Evolutionary conservation across 345 rosid species (phyloP), one percentile per base, ranked within the genome.

Genomic region (Eucalyptus regnans): DNA sequence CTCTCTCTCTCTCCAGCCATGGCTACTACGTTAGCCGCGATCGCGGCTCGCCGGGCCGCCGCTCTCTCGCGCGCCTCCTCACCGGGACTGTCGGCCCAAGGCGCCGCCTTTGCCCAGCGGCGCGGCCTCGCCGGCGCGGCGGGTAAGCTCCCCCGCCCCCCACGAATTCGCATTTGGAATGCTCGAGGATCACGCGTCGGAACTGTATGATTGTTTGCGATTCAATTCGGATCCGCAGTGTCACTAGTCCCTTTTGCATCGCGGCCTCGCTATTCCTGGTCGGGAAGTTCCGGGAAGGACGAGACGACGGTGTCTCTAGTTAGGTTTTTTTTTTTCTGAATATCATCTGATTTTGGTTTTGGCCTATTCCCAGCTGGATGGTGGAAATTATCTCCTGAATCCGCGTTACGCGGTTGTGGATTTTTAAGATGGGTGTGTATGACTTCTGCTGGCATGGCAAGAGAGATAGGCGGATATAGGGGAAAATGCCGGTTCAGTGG

Each of bases 51-150:
- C 88, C 94, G 89, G 88, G 91, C 89, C 25, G 89, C 91, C 31
- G 50, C 90, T 50, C 87, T 92, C 50, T 86, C 89, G 87, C 93
- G 95, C 44, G 68, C 92, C 80, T 87, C 93, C 48, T 88, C 94
- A 51, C 87, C 91, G 52, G 86, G 80, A 3, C 12, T 90, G 6
- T 64, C 93, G 5, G 68, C 91, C 49, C 93, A 88, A 49, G 90
- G 94, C 71, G 89, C 92, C 86, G 89, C 93, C 80, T 90, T 95
- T 62, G 50, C 91, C 89, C 96, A 95, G 91, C 94, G 97, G 87
- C 98, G 98, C 18, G 96, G 98, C 88, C 93, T 96, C 22, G 95
- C 98, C 87, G 95, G 96, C 89, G 96, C 99, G 50, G 97, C 98
- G 50, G 99, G 99, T 96, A 93, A 88, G 89, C 58, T 22, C 50